Conservation (phyloP, 2,329 filamentous ascomycete genomes). For the Colletotrichum sp. region DNA sequence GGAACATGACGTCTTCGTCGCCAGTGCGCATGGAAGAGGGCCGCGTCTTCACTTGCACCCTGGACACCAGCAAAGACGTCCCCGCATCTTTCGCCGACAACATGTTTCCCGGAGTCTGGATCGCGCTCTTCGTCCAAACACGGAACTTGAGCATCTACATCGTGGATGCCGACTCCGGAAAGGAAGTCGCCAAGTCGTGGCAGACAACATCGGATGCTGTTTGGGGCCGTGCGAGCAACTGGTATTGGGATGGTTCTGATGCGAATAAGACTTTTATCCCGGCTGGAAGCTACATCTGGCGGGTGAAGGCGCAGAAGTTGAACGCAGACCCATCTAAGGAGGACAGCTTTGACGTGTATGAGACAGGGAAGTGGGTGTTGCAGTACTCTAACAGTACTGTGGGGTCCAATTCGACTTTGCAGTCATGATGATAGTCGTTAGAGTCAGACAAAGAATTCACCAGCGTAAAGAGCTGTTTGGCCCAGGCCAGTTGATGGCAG, state of each 20-base stretch:
- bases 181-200: background rate
- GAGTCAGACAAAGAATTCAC: no score
- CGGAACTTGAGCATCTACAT: background rate
- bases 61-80: background rate
- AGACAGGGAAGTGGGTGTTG: background rate
- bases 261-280: background rate
- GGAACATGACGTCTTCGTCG: background rate
- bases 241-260: constrained; percentile 11
- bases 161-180: background rate
- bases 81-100: background rate
- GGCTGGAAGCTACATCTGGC: background rate
- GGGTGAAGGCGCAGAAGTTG: background rate
- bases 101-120: background rate
- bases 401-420: background rate
- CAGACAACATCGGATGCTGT: background rate
- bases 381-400: background rate
- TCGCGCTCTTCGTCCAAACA: background rate
- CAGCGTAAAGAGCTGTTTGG: no score
- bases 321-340: background rate
- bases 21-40: background rate
- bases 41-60: background rate
- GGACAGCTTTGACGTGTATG: background rate
- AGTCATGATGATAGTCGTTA: background rate
- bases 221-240: background rate
- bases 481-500: no score